Evolutionary conservation across 2,329 filamentous ascomycete species (phyloP), one percentile per base, ranked within the genome.

Genomic region (Phaeoacremonium minimum): DNA sequence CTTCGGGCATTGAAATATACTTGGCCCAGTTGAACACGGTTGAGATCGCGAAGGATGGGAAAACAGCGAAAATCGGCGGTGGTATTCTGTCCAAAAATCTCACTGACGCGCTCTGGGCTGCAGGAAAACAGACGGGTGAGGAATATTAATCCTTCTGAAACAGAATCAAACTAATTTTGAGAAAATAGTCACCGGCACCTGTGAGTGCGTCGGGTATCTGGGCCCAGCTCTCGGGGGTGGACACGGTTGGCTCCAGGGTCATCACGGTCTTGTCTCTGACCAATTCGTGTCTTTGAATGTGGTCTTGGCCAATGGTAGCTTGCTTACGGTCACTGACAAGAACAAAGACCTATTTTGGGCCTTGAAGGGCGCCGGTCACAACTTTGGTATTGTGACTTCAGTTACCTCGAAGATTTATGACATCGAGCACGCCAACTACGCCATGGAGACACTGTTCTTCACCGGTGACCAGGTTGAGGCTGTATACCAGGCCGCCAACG

Each of bases 321-420:
- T 63, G 32, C 44, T 59, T 47, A 40, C 60, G 50, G 47, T 53
- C 56, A 67, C 32, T 7, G 46, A 50, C 17, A 52, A 61, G 14
- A 55, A 62, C 0, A n/a, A n/a, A n/a, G 72, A 76, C 30, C 61
- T 80, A 7, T 79, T 63, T 50, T 80, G 74, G 75, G 75, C 61
- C 1, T 61, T 80, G 45, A 60, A 62, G 33, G 75, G 75, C 5
- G 75, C 74, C 3, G 75, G 74, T 1, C 70, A 77, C 40, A 79
- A 78, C 52, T 78, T 79, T 40, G 75, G 75, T 28, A 66, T 79
- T 36, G 68, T 78, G 13, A 75, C 69, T 2, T 63, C 63, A 4
- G 49, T 65, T 14, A 63, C 56, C 2, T 57, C 58, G 14, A 68
- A 69, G 48, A 63, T 75, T 33, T 73, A 70, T 44, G 61, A 69